Evolutionary conservation across 305 asterid genomes (phyloP).

Genomic region (Salvia sclarea): DNA sequence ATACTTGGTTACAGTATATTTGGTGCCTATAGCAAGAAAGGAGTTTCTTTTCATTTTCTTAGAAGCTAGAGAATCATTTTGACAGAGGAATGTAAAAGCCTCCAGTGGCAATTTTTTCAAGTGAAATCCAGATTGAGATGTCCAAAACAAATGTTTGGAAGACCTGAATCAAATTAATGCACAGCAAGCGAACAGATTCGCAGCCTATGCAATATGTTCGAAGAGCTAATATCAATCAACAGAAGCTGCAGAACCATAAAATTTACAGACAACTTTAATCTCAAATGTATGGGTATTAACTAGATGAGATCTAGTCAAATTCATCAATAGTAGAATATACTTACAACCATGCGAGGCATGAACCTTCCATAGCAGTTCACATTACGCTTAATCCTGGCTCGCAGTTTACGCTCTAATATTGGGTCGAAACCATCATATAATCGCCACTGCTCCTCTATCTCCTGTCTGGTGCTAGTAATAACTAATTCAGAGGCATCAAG

Average conservation of each 20-base stretch:
- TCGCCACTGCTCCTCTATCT: constrained; percentile 96
- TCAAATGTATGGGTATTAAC: constrained; percentile 13
- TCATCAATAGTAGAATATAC: constrained; percentile 31
- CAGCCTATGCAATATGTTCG: neutral
- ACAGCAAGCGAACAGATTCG: neutral
- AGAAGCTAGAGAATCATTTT: neutral
- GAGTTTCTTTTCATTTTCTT: neutral
- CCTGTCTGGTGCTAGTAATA: constrained; percentile 90
- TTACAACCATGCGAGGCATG: constrained; percentile 93
- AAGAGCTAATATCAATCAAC: constrained; percentile 8
- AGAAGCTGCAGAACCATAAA: neutral
- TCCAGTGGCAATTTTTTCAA: neutral
- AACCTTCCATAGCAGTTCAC: constrained; percentile 91
- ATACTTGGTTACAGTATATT: neutral
- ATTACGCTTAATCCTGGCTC: constrained; percentile 84
- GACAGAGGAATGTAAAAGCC: neutral
- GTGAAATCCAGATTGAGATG: constrained; percentile 10
- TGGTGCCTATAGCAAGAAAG: neutral
- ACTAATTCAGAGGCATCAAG: constrained; percentile 84
- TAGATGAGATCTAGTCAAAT: neutral
- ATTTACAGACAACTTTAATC: neutral
- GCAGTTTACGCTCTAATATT: constrained; percentile 72
- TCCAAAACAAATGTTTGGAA: neutral
- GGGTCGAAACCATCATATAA: constrained; percentile 95
- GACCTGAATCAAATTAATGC: constrained; percentile 8